Conservation (phyloP, 805 yeast species). For the Candida coleopterorum region DNA sequence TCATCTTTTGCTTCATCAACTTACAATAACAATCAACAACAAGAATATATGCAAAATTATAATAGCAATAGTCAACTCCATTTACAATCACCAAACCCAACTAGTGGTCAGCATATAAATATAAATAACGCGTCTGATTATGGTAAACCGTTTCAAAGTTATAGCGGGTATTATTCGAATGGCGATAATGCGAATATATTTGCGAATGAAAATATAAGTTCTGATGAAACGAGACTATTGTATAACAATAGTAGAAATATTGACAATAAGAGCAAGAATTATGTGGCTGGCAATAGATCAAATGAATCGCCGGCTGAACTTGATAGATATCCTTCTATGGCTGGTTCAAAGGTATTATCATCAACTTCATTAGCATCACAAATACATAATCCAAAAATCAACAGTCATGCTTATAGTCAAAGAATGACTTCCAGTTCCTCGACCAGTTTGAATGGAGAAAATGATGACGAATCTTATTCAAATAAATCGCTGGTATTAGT, state of each 20-base stretch:
- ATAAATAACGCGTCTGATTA: conserved; percentile 19
- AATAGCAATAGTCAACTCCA: neutral
- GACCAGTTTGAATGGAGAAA: conserved; percentile 2
- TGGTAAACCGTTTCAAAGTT: conserved; percentile 35
- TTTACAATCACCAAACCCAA: neutral
- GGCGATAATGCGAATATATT: conserved; percentile 35
- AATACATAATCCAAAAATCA: conserved; percentile 11
- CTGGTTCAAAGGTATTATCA: conserved; percentile 55
- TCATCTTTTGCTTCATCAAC: conserved; percentile 5
- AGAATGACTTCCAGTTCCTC: conserved; percentile 15
- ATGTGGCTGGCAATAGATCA: conserved; percentile 2
- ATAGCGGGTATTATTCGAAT: conserved; percentile 38
- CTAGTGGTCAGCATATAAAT: conserved; percentile 5
- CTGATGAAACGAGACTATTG: conserved; percentile 5
- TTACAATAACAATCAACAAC: neutral
- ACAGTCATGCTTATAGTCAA: conserved; percentile 10
- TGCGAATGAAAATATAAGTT: conserved; percentile 11
- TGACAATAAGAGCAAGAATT: too few relatives aligned
- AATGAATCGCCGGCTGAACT: conserved; percentile 55
- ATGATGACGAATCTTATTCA: conserved; percentile 12
- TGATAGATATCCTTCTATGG: conserved; percentile 65
- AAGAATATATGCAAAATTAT: too few relatives aligned
- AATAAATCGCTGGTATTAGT: conserved; percentile 21
- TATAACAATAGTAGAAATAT: neutral
- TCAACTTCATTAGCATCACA: conserved; percentile 31